These are phyloP conservation scores for Agrocybe praecox DNA, from an alignment of 768 basidiomycete species.

Conservation along the genomic window DNA sequence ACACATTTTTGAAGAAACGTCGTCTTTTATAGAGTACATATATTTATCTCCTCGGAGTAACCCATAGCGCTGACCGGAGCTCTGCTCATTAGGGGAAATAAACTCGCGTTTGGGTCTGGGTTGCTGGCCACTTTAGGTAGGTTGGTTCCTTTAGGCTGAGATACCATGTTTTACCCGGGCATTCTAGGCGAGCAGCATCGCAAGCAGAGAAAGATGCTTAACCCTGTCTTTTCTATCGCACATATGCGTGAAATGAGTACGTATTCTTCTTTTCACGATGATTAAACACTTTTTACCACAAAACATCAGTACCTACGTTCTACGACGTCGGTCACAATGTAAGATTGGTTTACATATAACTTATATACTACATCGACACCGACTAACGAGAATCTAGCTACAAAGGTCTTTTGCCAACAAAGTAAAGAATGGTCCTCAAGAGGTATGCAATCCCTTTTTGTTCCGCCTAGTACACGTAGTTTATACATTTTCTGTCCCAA, in stretches of 20 bases:
- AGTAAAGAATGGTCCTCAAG: conserved; percentile 29
- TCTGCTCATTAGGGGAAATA: conserved; percentile 10
- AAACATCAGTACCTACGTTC: conserved; percentile 35
- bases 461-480: background rate
- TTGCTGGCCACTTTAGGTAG: conserved; percentile 25
- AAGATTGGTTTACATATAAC: background rate
- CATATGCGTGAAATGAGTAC: conserved; percentile 39
- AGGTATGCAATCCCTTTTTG: conserved; percentile 18
- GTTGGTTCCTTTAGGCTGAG: background rate
- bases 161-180: background rate
- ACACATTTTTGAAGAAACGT: conserved; percentile 30
- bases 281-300: background rate
- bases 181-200: conserved; percentile 39
- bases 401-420: conserved; percentile 25
- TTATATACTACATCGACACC: background rate
- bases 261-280: background rate
- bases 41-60: background rate
- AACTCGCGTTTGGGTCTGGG: conserved; percentile 23
- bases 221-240: conserved; percentile 43
- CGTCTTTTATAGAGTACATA: conserved; percentile 26
- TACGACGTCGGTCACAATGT: conserved; percentile 32
- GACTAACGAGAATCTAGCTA: conserved; percentile 20
- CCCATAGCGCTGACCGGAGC: background rate
- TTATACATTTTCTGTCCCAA: background rate
- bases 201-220: conserved; percentile 48